phyloP scores from a whole-genome alignment of 768 basidiomycete genomes.

The Hysterangium stoloniferum region DNA sequence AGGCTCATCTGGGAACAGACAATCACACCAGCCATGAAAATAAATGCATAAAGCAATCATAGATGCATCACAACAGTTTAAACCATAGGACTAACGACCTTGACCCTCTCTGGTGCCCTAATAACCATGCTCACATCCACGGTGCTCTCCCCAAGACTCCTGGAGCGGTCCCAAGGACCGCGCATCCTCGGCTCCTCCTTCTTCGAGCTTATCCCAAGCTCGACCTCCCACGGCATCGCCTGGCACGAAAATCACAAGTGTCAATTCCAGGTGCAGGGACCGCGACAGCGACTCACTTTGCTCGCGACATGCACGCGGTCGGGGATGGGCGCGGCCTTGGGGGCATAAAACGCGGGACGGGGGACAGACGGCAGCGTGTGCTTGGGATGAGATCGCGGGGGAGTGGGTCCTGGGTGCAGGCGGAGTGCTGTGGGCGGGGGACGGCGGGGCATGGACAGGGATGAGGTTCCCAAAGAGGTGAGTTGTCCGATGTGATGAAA shows the following conservation, averaged over 20 bases:
- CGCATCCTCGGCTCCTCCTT: too few relatives aligned
- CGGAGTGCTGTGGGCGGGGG: constrained; percentile 59
- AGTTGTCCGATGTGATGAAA: too few relatives aligned
- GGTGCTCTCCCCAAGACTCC: not conserved
- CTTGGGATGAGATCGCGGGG: constrained; percentile 51
- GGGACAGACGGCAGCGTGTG: constrained; percentile 65
- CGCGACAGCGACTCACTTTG: not conserved
- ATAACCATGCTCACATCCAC: not conserved
- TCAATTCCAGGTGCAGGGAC: too few relatives aligned
- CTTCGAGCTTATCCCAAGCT: too few relatives aligned
- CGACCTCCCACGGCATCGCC: too few relatives aligned
- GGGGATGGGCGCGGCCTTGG: not conserved
- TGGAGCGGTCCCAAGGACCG: constrained; percentile 7
- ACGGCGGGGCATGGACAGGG: constrained; percentile 53
- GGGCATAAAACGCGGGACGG: constrained; percentile 31
- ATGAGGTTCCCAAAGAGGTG: too few relatives aligned
- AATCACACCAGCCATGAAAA: too few relatives aligned
- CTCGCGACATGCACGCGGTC: not conserved
- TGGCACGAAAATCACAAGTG: too few relatives aligned
- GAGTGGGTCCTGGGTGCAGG: constrained; percentile 53
- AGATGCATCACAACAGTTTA: too few relatives aligned
- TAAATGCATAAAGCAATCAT: too few relatives aligned
- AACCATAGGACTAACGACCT: not conserved
- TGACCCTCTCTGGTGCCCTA: not conserved
- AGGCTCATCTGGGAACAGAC: too few relatives aligned